Percentiles rank a stretch among this genome's conserved stretches.
Conservation (phyloP, 768 basidiomycete genomes). For the Agaricus sinodeliciosus region DNA sequence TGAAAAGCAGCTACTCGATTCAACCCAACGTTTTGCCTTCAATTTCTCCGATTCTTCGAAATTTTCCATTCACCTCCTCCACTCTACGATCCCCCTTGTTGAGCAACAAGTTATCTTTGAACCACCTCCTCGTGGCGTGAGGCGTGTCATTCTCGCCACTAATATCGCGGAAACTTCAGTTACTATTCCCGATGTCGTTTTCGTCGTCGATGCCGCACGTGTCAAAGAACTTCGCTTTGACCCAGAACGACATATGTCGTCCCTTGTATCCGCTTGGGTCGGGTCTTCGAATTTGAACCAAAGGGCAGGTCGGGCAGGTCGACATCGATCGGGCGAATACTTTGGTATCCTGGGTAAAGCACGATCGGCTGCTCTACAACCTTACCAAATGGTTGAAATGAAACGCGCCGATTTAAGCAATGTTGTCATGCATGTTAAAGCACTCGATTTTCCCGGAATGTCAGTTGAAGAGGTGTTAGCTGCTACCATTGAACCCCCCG, state of each 20-base stretch:
- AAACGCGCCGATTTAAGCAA: slow-evolving; percentile 84
- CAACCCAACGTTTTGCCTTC: slow-evolving; percentile 43
- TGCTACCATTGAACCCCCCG: slow-evolving; percentile 86
- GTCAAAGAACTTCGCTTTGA: slow-evolving; percentile 90
- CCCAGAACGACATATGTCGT: slow-evolving; percentile 81
- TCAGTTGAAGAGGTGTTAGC: slow-evolving; percentile 82
- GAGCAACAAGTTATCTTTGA: slow-evolving; percentile 91
- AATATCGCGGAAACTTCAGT: slow-evolving; percentile 95
- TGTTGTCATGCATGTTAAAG: slow-evolving; percentile 96
- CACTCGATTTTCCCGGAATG: slow-evolving; percentile 82
- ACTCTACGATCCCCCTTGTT: slow-evolving; percentile 81
- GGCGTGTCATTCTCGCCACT: slow-evolving; percentile 87
- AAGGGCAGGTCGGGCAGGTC: slow-evolving; percentile 86
- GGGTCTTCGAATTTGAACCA: slow-evolving; percentile 88
- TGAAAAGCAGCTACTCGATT: slow-evolving; percentile 52
- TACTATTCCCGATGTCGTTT: slow-evolving; percentile 93
- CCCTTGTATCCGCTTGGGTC: slow-evolving; percentile 87
- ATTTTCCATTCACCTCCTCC: slow-evolving; percentile 73
- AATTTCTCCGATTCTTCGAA: slow-evolving; percentile 52
- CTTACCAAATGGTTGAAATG: slow-evolving; percentile 94
- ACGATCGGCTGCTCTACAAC: slow-evolving; percentile 53
- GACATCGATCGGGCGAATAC: slow-evolving; percentile 88
- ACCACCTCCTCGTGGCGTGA: slow-evolving; percentile 67
- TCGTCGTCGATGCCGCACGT: slow-evolving; percentile 85
- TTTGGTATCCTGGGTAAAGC: slow-evolving; percentile 71